phyloP scores from a whole-genome alignment of 1,284 basidiomycete species.

The Cutaneotrichosporon sp. region DNA sequence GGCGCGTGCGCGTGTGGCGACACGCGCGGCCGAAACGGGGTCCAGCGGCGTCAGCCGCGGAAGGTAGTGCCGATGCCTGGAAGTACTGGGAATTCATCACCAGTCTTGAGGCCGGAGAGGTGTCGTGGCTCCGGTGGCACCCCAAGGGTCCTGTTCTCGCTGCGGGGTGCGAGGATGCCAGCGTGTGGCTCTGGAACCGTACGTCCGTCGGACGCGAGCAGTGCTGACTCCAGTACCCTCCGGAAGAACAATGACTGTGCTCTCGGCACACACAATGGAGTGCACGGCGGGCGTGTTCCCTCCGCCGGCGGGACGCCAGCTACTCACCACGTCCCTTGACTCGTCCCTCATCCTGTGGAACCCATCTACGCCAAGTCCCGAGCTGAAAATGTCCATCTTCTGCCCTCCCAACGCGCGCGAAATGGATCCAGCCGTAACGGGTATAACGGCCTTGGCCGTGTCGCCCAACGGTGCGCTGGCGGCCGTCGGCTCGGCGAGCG shows the following conservation, averaged over 20 bases:
- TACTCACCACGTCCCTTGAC: conserved; percentile 79
- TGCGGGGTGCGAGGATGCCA: conserved; percentile 87
- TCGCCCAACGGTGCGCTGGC: conserved; percentile 79
- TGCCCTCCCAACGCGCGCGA: conserved; percentile 56
- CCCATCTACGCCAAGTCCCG: conserved; percentile 60
- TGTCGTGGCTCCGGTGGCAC: conserved; percentile 95
- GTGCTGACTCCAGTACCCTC: conserved; percentile 64
- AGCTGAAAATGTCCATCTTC: conserved; percentile 55
- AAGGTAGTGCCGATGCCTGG: conserved; percentile 48
- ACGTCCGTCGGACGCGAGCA: conserved; percentile 11
- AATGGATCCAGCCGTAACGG: conserved; percentile 53
- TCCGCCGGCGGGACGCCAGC: conserved; percentile 62
- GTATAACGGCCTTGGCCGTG: conserved; percentile 78
- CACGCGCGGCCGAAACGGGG: conserved; percentile 51
- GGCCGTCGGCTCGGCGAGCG: conserved; percentile 78
- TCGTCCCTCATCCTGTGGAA: conserved; percentile 88
- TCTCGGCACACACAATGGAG: conserved; percentile 80
- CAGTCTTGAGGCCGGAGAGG: conserved; percentile 88
- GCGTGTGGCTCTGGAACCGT: conserved; percentile 97
- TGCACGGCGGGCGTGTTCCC: conserved; percentile 88
- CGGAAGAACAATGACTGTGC: conserved; percentile 91
- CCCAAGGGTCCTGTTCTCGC: conserved; percentile 84
- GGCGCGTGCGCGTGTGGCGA: conserved; percentile 85
- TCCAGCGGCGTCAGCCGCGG: neutral
- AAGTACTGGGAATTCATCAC: conserved; percentile 88